Conservation (phyloP, 2,329 filamentous ascomycete species). For the Fusarium verticillioides region DNA sequence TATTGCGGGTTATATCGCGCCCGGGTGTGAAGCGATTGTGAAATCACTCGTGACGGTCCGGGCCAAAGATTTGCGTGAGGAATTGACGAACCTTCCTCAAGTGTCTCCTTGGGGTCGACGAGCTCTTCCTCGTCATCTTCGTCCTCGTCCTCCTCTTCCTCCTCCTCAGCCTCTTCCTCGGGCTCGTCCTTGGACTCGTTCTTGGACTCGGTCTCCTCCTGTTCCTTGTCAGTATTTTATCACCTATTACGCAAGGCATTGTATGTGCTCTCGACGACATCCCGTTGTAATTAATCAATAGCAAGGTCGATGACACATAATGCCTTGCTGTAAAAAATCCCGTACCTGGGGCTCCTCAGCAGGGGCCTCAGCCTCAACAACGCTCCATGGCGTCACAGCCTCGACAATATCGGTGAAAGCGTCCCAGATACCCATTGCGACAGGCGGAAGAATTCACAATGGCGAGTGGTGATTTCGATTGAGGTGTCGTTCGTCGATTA, state of each 20-base stretch:
- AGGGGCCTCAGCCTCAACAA: slow-evolving; percentile 74
- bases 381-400: slow-evolving; percentile 72
- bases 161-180: slow-evolving; percentile 54
- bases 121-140: slow-evolving; percentile 85
- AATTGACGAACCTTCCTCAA: slow-evolving; percentile 86
- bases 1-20: slow-evolving; percentile 16
- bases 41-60: slow-evolving; percentile 35
- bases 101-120: slow-evolving; percentile 85
- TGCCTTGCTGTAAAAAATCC: slow-evolving; percentile 32
- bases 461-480: slow-evolving; percentile 54
- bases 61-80: background rate
- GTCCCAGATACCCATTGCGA: slow-evolving; percentile 75
- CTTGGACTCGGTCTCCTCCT: slow-evolving; percentile 62
- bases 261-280: background rate
- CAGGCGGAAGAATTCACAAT: slow-evolving; percentile 52
- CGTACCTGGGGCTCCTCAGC: slow-evolving; percentile 71
- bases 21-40: slow-evolving; percentile 19
- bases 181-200: slow-evolving; percentile 53
- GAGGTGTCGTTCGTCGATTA: slow-evolving; percentile 49
- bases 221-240: slow-evolving; percentile 29
- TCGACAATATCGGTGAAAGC: slow-evolving; percentile 71
- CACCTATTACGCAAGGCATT: background rate
- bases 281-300: slow-evolving; percentile 29
- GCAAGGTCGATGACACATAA: slow-evolving; percentile 25
- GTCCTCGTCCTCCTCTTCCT: slow-evolving; percentile 65